A percentile compares a stretch with the other conserved stretches of the same genome.
Evolutionary conservation across 106 monocot genomes (phyloP).

Genomic region (Ottelia alismoides): DNA sequence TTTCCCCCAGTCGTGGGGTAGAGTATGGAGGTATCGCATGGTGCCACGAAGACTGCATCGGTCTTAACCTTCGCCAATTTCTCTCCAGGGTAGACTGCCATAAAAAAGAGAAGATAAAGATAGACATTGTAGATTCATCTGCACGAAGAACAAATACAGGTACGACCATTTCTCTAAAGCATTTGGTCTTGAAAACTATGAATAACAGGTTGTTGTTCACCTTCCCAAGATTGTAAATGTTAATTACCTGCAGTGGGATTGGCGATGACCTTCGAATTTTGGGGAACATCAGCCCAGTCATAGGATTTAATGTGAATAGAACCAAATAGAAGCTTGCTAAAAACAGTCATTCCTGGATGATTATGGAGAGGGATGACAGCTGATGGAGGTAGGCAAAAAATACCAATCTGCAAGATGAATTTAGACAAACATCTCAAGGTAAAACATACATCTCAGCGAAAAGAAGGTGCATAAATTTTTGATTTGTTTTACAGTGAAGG

Average conservation of each 20-base stretch:
- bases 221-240: background rate
- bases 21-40: slow-evolving; percentile 4
- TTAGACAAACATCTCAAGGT: background rate
- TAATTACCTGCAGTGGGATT: background rate
- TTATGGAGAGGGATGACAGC: slow-evolving; percentile 81
- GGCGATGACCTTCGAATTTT: background rate
- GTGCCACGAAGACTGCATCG: slow-evolving; percentile 1
- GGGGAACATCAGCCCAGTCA: slow-evolving; percentile 54
- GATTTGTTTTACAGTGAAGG: background rate
- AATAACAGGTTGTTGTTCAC: background rate
- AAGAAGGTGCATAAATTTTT: background rate
- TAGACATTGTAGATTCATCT: background rate
- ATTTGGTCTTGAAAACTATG: too few species aligned
- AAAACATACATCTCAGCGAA: background rate
- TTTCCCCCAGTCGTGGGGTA: slow-evolving; percentile 8
- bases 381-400: slow-evolving; percentile 75
- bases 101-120: background rate
- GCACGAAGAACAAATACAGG: background rate
- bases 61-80: slow-evolving; percentile 3
- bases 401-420: slow-evolving; percentile 66
- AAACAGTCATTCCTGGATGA: slow-evolving; percentile 87
- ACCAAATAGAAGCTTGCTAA: slow-evolving; percentile 85
- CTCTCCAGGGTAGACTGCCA: background rate
- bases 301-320: slow-evolving; percentile 62
- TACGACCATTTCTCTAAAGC: too few species aligned